Conservation (phyloP, 441 rosid genomes). For the Rhodomyrtus psidioides region DNA sequence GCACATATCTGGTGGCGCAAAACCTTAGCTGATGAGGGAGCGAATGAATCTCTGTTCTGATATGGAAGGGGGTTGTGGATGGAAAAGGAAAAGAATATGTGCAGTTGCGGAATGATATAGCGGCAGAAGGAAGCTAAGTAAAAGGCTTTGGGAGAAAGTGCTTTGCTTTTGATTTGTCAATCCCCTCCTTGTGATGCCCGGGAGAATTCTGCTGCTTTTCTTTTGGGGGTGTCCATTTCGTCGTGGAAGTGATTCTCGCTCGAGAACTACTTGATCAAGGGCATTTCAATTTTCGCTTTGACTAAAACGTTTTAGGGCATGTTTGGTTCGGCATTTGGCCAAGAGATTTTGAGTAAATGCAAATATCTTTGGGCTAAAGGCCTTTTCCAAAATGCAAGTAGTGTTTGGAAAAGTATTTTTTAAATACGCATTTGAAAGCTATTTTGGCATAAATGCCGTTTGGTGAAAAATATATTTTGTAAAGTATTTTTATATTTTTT, state of each 20-base stretch:
- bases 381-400: too few species aligned
- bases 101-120: background rate
- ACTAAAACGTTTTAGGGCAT: background rate
- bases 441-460: too few species aligned
- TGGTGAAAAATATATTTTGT: too few species aligned
- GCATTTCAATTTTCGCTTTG: background rate
- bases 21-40: background rate
- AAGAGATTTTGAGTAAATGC: too few species aligned
- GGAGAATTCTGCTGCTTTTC: background rate
- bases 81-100: background rate
- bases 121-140: background rate
- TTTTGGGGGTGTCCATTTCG: background rate
- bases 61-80: background rate
- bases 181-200: background rate
- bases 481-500: too few species aligned
- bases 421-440: too few species aligned
- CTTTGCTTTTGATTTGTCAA: background rate
- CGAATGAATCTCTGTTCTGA: background rate
- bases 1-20: background rate
- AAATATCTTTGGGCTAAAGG: too few species aligned
- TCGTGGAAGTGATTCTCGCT: background rate
- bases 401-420: too few species aligned
- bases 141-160: background rate
- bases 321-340: too few species aligned
- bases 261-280: background rate